Conservation (phyloP, 129 eudicot genomes). For the Arctium minus region DNA sequence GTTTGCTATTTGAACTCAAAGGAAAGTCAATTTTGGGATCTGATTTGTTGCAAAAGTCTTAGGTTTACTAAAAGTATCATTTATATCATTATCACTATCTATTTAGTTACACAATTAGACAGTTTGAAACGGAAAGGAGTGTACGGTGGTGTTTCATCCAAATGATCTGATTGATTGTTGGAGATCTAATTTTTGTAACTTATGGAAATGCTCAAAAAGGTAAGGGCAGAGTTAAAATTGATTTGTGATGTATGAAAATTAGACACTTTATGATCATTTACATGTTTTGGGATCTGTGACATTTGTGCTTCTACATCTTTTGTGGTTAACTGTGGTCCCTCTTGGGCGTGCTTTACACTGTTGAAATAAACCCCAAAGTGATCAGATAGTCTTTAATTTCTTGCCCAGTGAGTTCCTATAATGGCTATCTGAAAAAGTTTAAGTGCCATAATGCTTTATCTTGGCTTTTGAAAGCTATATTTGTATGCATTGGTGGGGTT, state of each 20-base stretch:
- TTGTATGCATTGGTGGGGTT: neutral
- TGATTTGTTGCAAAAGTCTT: neutral
- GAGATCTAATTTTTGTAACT: conserved; percentile 7
- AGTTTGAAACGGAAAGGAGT: neutral
- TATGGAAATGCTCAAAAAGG: neutral
- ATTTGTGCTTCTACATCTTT: neutral
- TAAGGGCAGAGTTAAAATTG: neutral
- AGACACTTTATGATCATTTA: conserved; percentile 1
- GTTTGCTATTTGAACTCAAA: neutral
- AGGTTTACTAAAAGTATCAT: too few species aligned
- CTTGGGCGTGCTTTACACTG: neutral
- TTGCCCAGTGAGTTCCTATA: neutral
- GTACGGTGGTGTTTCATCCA: neutral
- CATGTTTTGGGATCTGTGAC: neutral
- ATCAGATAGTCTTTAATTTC: neutral
- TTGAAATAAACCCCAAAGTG: neutral
- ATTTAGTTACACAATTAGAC: neutral
- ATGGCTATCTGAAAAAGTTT: neutral
- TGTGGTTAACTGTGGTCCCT: neutral
- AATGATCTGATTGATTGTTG: neutral
- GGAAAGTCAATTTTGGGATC: neutral
- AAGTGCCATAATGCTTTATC: conserved; percentile 4
- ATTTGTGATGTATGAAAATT: neutral
- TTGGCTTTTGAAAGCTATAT: neutral
- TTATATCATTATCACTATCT: too few species aligned